Evolutionary conservation across 2,329 filamentous ascomycete species (phyloP), one percentile per base, ranked within the genome.

Genomic region (Fusarium cicatricum): DNA sequence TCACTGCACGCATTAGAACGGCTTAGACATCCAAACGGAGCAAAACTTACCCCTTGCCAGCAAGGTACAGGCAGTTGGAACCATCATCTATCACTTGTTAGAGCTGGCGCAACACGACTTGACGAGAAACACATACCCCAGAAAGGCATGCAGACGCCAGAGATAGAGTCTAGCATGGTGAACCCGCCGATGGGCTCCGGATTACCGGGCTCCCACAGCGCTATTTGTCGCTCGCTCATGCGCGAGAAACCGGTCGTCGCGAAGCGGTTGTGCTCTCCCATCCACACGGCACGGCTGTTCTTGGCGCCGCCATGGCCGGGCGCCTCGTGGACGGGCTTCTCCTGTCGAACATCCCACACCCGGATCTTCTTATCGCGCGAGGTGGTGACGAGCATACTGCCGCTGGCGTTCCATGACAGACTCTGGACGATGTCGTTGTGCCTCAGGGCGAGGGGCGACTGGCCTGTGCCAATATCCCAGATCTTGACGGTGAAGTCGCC

Each of bases 91-190:
- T 39, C 38, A 46, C 7, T n/a, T 26, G 62, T 75, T 59, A 73
- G 67, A 46, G 26, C 47, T 40, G 23, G 31, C 36, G 41, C 17
- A 33, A 17, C n/a, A 23, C 5, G n/a, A 43, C 11, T 4, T 19
- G 11, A 1, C 11, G 29, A 32, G 16, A 31, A 42, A n/a, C 38
- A 69, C 80, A 64, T 74, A 86, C 84, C 95, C 95, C 95, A 99
- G 85, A 99, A 98, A 28, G 95, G 95, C 91, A 99, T 97, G 83
- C 92, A 96, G 56, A 99, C 93, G 74, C 95, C 95, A 39, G 94
- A 97, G 70, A 97, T 97, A 40, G 92, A 96, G 77, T 99, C 95
- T 42, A 99, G 84, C 66, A 90, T 90, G 69, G 86, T 88, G 79
- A 97, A 97, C 14, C 92, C 93, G 44, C 91, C 92, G 69, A 98